phyloP scores from a whole-genome alignment of 2,329 filamentous ascomycete genomes.

The Rhynchosporium secalis region DNA sequence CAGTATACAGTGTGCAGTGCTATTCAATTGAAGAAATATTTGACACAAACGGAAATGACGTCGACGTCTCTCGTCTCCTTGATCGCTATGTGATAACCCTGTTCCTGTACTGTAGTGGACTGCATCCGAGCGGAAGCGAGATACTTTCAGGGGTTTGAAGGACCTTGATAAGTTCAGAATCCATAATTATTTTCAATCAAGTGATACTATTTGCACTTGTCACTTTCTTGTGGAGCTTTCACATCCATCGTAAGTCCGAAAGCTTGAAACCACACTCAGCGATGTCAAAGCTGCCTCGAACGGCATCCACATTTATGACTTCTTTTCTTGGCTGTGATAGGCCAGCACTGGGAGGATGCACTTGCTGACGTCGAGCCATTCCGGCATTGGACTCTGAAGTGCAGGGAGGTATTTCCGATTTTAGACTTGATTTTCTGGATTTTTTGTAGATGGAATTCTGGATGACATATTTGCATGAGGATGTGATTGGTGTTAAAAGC shows the following conservation, averaged over 20 bases:
- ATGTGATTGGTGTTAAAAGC: not conserved
- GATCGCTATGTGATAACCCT: not conserved
- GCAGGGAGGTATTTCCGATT: not conserved
- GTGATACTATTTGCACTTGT: not conserved
- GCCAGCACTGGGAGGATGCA: not conserved
- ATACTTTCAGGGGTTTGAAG: not conserved
- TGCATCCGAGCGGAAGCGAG: not conserved
- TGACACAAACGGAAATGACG: not conserved
- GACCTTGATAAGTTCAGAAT: not conserved
- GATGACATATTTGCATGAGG: not conserved
- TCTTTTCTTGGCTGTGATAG: not conserved
- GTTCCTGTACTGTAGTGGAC: not conserved
- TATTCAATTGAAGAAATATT: not conserved
- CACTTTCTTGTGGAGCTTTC: not conserved
- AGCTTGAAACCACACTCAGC: not conserved
- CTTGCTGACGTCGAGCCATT: not conserved
- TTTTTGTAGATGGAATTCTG: not conserved
- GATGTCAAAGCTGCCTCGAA: not conserved
- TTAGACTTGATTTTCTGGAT: not conserved
- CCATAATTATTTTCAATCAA: not conserved
- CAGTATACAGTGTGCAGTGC: not conserved
- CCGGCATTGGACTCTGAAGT: not conserved
- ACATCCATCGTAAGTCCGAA: not conserved
- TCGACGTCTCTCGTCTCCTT: not conserved
- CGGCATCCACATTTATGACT: not conserved